Percentiles rank a stretch among this genome's conserved stretches.
phyloP scores from a whole-genome alignment of 1,284 basidiomycete genomes.

The Ceratobasidium sp. region DNA sequence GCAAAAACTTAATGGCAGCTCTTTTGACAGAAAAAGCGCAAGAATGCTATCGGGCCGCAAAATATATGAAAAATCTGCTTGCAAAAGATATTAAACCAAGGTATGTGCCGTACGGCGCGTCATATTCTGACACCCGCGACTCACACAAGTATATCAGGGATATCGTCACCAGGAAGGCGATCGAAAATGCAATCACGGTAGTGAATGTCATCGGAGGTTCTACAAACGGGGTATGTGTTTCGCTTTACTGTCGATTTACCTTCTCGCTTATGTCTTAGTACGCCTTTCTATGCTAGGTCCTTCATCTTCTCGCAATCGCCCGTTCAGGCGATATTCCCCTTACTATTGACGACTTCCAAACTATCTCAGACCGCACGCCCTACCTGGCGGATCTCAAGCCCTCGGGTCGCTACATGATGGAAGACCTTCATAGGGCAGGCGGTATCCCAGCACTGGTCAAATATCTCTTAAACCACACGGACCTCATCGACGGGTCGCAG shows the following conservation, averaged over 20 bases:
- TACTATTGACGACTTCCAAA: conserved; percentile 94
- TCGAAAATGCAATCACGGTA: conserved; percentile 90
- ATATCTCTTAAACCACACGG: conserved; percentile 87
- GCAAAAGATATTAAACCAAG: conserved; percentile 88
- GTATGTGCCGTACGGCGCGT: conserved; percentile 53
- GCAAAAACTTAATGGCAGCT: neutral
- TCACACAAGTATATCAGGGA: conserved; percentile 61
- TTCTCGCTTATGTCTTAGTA: conserved; percentile 11
- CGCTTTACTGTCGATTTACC: conserved; percentile 25
- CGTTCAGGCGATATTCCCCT: conserved; percentile 88
- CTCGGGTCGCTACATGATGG: conserved; percentile 95
- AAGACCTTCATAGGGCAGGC: conserved; percentile 92
- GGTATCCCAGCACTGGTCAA: conserved; percentile 85
- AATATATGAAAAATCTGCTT: conserved; percentile 82
- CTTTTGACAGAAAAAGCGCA: conserved; percentile 73
- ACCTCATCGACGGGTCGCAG: conserved; percentile 89
- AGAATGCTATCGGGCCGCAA: conserved; percentile 86
- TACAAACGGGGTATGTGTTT: conserved; percentile 80
- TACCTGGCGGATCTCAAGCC: conserved; percentile 96
- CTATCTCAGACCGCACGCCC: conserved; percentile 87
- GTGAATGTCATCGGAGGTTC: conserved; percentile 89
- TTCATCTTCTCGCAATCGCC: conserved; percentile 95
- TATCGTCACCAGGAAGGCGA: conserved; percentile 89
- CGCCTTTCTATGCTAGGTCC: conserved; percentile 61
- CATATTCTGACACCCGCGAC: neutral